Evolutionary conservation across 2,329 filamentous ascomycete genomes (phyloP).

Genomic region (Pyrenophora graminea): DNA sequence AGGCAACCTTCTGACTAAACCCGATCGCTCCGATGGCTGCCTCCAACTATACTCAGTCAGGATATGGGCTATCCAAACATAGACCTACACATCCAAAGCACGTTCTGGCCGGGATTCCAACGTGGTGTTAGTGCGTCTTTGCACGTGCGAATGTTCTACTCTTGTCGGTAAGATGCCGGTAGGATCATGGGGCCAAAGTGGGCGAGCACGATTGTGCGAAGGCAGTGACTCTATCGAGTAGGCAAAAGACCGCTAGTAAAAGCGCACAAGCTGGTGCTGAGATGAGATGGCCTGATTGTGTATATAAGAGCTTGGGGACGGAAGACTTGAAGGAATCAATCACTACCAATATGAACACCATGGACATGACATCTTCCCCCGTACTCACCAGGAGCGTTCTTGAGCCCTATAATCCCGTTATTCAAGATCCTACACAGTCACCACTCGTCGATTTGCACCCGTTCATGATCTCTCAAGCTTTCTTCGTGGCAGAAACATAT

Average conservation of each 20-base stretch:
- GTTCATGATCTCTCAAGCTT: background rate
- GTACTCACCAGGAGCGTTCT: background rate
- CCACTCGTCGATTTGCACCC: background rate
- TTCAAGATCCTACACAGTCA: background rate
- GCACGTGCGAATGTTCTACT: conserved; percentile 10
- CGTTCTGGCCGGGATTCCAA: conserved; percentile 17
- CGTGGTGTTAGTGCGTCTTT: conserved; percentile 11
- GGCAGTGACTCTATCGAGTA: conserved; percentile 10
- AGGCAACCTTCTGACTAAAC: conserved; percentile 15
- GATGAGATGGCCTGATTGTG: conserved; percentile 11
- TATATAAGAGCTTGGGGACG: conserved; percentile 12
- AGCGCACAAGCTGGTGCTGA: conserved; percentile 10
- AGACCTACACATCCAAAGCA: conserved; percentile 8
- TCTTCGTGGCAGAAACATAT: background rate
- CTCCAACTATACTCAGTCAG: background rate
- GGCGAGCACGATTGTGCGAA: conserved; percentile 12
- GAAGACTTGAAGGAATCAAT: background rate
- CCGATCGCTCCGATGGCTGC: conserved; percentile 12
- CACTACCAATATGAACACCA: background rate
- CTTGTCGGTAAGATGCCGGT: conserved; percentile 6
- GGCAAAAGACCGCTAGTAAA: conserved; percentile 6
- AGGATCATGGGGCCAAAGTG: conserved; percentile 18
- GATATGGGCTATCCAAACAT: conserved; percentile 17
- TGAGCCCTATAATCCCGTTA: background rate
- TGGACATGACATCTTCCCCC: conserved; percentile 1